phyloP scores from a whole-genome alignment of 1,284 basidiomycete species.

The Fomitiporia mediterranea region DNA sequence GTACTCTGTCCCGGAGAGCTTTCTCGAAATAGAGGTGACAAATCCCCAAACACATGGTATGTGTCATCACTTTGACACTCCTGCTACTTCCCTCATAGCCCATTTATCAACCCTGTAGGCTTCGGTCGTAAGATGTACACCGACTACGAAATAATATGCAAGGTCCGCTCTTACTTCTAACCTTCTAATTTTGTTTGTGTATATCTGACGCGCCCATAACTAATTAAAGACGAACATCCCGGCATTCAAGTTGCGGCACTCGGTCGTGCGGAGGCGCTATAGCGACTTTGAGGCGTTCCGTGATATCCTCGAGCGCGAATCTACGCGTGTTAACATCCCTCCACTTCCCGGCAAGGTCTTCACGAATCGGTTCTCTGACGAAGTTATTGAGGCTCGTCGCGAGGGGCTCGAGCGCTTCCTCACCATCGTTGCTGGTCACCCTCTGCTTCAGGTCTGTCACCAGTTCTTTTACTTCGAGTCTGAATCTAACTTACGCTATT shows the following conservation, averaged over 20 bases:
- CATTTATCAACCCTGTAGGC: conserved; percentile 43
- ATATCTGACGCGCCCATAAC: conserved; percentile 2
- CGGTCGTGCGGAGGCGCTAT: conserved; percentile 90
- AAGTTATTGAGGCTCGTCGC: conserved; percentile 89
- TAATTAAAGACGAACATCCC: conserved; percentile 89
- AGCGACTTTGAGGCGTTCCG: conserved; percentile 99
- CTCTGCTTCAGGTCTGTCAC: conserved; percentile 78
- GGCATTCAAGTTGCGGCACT: conserved; percentile 95
- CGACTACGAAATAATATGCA: conserved; percentile 98
- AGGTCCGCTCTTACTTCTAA: conserved; percentile 49
- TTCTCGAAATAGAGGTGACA: conserved; percentile 95
- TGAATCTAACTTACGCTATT: not conserved
- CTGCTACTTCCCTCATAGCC: conserved; percentile 3
- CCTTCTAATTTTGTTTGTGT: not conserved
- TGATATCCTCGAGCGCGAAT: conserved; percentile 96
- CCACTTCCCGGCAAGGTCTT: conserved; percentile 95
- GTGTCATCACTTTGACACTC: conserved; percentile 24
- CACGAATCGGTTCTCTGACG: conserved; percentile 95
- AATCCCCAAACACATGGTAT: conserved; percentile 96
- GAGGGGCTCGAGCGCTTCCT: conserved; percentile 96
- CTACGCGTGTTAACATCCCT: conserved; percentile 95
- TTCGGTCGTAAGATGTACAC: conserved; percentile 99
- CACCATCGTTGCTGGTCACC: conserved; percentile 95
- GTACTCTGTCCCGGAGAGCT: conserved; percentile 96
- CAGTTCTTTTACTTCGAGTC: not conserved